Evolutionary conservation across 108 stramenopile species (phyloP).

Genomic region (Fistulifera solaris): DNA sequence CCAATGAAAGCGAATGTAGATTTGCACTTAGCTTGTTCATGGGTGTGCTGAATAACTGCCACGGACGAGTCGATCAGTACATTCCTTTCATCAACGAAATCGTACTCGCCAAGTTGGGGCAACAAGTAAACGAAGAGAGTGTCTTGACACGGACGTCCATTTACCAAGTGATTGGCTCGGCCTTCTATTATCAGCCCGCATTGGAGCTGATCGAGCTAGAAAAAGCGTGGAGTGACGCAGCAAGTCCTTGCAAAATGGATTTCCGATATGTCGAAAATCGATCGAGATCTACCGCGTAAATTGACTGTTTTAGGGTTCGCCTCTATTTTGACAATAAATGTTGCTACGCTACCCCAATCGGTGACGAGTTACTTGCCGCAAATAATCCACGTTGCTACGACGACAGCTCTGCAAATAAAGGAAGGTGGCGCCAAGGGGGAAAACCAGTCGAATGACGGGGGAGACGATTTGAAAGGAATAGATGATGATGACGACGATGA

Average conservation of each 20-base stretch:
- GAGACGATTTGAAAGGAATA: constrained; percentile 26
- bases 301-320: constrained; percentile 70
- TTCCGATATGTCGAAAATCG: constrained; percentile 50
- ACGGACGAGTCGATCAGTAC: constrained; percentile 70
- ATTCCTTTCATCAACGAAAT: constrained; percentile 78
- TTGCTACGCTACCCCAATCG: constrained; percentile 51
- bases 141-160: constrained; percentile 64
- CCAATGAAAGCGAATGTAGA: constrained; percentile 79
- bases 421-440: constrained; percentile 55
- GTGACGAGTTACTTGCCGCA: constrained; percentile 47
- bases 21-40: constrained; percentile 79
- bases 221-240: constrained; percentile 69
- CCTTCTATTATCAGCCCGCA: constrained; percentile 83
- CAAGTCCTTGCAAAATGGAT: constrained; percentile 82
- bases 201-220: constrained; percentile 78
- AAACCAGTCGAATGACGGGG: constrained; percentile 30
- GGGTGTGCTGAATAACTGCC: constrained; percentile 87
- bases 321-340: constrained; percentile 55
- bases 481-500: constrained; percentile 46
- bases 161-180: constrained; percentile 80
- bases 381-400: constrained; percentile 56
- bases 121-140: constrained; percentile 64
- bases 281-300: constrained; percentile 67
- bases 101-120: constrained; percentile 69
- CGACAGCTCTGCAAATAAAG: constrained; percentile 53